Evolutionary conservation across 495 filamentous ascomycete genomes (phyloP), one percentile per base, ranked within the genome.

Genomic region (Aspergillus ellipticus): DNA sequence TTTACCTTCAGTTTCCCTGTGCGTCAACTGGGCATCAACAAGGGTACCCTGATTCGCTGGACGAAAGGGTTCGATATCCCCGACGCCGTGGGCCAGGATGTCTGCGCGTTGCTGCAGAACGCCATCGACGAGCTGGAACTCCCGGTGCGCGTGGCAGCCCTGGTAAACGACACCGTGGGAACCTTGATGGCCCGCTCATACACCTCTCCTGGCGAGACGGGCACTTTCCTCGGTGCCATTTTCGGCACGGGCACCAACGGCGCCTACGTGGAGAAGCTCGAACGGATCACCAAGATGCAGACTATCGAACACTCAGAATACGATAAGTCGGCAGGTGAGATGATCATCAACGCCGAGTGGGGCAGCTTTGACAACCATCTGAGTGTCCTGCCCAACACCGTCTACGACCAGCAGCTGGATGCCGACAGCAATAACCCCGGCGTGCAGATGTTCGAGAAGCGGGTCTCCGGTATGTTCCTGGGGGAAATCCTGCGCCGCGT

Each of bases 331-430:
- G 95, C 92, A 0, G 91, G 92, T 17, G 83, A 92, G 53, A 98
- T 98, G 94, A 90, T 98, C 53, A 84, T 98, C 69, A 98, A 98
- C 72, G 93, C 90, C 2, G 94, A 98, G 74, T 98, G 94, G 94
- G 94, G 94, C 51, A 95, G 89, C 54, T 98, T 98, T 64, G 94
- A 98, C 74, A 98, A 97, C 76, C 81, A 87, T 58, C 80, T 97
- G 60, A 86, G 81, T 56, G 87, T 94, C 45, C 79, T 97, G 42
- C 94, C 95, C 16, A 87, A 84, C 65, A 97, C 94, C 0, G 70
- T 82, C 0, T 97, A 92, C 72, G 94, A 98, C 70, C 72, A 75
- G 11, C 79, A 81, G 45, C 79, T 98, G 35, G 92, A 98, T 74
- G 75, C 76, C 51, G 84, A 85, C 20, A 91, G 84, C 64, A 83